phyloP scores from a whole-genome alignment of 768 basidiomycete genomes.

The Phaffia tasmanica region DNA sequence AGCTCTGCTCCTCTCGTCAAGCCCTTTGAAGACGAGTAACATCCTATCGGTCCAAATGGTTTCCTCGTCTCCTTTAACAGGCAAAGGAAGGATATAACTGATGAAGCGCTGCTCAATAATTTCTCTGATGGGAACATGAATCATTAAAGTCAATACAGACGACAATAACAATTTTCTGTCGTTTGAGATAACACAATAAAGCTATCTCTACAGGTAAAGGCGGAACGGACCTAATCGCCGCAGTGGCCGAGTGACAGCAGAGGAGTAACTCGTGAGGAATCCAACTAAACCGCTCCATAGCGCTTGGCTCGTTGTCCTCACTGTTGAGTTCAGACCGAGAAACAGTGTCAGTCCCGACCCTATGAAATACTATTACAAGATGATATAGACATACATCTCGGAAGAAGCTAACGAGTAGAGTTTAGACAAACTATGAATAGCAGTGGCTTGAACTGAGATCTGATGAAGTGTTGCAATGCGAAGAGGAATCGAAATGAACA shows the following conservation, averaged over 20 bases:
- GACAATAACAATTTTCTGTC: background rate
- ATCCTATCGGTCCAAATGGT: slow-evolving; percentile 73
- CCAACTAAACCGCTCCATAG: slow-evolving; percentile 77
- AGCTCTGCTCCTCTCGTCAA: slow-evolving; percentile 52
- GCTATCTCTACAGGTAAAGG: background rate
- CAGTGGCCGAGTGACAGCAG: slow-evolving; percentile 30
- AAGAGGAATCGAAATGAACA: background rate
- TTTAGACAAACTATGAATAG: slow-evolving; percentile 61
- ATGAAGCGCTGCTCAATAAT: slow-evolving; percentile 56
- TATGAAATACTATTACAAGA: background rate
- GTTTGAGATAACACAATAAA: slow-evolving; percentile 20
- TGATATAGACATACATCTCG: slow-evolving; percentile 59
- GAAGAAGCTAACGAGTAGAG: slow-evolving; percentile 71
- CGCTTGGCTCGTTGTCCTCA: slow-evolving; percentile 63
- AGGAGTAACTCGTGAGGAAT: slow-evolving; percentile 68
- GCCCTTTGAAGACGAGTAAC: slow-evolving; percentile 56
- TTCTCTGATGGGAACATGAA: slow-evolving; percentile 39
- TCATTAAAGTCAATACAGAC: background rate
- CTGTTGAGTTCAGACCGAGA: slow-evolving; percentile 40
- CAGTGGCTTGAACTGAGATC: slow-evolving; percentile 47
- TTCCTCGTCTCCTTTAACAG: slow-evolving; percentile 55
- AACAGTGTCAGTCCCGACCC: slow-evolving; percentile 2
- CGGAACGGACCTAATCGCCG: slow-evolving; percentile 8
- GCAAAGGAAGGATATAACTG: slow-evolving; percentile 74
- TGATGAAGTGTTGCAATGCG: slow-evolving; percentile 21